Evolutionary conservation across 2,329 filamentous ascomycete species (phyloP).

Genomic region (Xylariaceae sp.): DNA sequence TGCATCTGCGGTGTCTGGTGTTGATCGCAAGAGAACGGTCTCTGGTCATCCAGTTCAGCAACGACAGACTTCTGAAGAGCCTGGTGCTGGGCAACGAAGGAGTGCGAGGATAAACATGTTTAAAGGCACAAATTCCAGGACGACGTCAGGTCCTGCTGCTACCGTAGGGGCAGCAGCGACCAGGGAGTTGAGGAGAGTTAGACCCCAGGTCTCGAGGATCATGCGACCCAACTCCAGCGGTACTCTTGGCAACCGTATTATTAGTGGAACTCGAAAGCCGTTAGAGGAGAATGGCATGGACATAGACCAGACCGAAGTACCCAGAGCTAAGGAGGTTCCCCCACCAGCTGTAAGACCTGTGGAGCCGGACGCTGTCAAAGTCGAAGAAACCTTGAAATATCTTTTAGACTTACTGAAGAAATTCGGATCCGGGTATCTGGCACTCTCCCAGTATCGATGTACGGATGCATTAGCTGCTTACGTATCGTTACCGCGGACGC

Average conservation of each 20-base stretch:
- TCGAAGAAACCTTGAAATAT: conserved; percentile 72
- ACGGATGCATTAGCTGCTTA: conserved; percentile 73
- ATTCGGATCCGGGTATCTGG: conserved; percentile 74
- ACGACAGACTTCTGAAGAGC: conserved; percentile 55
- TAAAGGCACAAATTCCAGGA: conserved; percentile 63
- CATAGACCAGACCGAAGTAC: conserved; percentile 61
- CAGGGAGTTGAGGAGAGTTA: conserved; percentile 79
- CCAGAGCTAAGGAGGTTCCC: conserved; percentile 42
- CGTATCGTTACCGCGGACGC: conserved; percentile 63
- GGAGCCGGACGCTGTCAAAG: conserved; percentile 56
- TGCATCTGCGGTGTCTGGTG: conserved; percentile 37
- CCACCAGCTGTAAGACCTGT: conserved; percentile 36
- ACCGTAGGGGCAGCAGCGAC: conserved; percentile 57
- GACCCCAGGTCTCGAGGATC: conserved; percentile 64
- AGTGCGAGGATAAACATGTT: conserved; percentile 69
- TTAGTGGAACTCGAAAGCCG: conserved; percentile 85
- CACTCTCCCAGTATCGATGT: conserved; percentile 74
- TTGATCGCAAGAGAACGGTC: conserved; percentile 84
- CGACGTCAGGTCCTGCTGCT: conserved; percentile 53
- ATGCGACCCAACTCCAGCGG: conserved; percentile 62
- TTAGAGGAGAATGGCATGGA: conserved; percentile 64
- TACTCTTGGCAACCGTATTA: conserved; percentile 75
- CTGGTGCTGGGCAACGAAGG: conserved; percentile 60
- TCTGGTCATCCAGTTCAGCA: conserved; percentile 70
- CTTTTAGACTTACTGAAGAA: conserved; percentile 78